Base-by-base conservation (phyloP, 306 rosid genomes). In the Sophora flavescens region DNA sequence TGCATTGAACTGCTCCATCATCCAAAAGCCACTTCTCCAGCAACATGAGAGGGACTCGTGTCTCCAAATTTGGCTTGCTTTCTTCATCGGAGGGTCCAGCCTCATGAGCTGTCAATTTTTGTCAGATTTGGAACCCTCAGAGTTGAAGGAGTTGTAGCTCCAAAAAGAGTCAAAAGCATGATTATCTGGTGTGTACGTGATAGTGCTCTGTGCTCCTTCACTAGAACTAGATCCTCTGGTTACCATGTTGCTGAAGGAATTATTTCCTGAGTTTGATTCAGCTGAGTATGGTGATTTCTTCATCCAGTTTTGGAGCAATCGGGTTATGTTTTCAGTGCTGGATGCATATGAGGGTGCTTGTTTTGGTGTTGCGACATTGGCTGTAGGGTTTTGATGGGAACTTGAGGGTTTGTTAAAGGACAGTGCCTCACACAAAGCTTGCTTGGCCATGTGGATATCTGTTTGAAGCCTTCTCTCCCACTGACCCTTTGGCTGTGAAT, bases 391-490 rank as follows among this genome's bases (percentile, higher is more conserved):
- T 4, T 36, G 32, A 8, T 48, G 14, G 50, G 32, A 32, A 22
- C 1, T n/a, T n/a, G 79, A 68, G 68, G 84, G 89, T 69, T 91
- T 85, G 83, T 88, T 89, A 38, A 94, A 87, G 16, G 97, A 94
- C 2, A 94, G 89, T 14, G 98, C 98, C 44, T 90, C 94, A 67
- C 91, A 85, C 4, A 94, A 86, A 65, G 96, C 98, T 84, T 88
- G 91, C 67, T 90, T 94, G 77, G 98, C 98, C 86, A 70, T 82
- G 73, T 94, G 91, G 44, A 94, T 94, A 74, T 94, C 94, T n/a
- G 98, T 94, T 65, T 94, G 98, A 66, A 94, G 97, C 83, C 91
- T 88, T 83, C 96, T 90, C 74, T 94, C 98, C 98, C 98, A 94
- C 32, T 94, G 97, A 28, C 98, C 98, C 70, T 90, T 94, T 59